Conservation (phyloP, 1,284 basidiomycete genomes). For the Porogramme epimiltina region DNA sequence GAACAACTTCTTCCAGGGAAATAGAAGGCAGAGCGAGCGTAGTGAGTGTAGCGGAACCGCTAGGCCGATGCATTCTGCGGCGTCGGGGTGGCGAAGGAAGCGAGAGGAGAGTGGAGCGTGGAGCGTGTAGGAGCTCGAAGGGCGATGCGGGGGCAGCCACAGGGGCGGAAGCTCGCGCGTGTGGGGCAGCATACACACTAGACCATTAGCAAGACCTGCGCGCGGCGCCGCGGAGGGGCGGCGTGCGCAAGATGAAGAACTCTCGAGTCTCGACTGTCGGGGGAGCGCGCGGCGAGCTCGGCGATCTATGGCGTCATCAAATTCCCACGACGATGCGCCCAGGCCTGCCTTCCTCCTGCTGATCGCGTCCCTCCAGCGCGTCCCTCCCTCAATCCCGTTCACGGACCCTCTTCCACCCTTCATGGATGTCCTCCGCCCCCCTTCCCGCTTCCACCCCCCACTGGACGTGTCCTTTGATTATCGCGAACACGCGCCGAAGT, state of each 20-base stretch:
- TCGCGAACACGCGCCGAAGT: constrained; percentile 27
- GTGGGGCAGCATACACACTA: too few relatives aligned
- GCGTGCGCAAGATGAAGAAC: not conserved
- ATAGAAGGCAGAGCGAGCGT: too few relatives aligned
- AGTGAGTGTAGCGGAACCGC: too few relatives aligned
- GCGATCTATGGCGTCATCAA: constrained; percentile 5
- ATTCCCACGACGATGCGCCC: constrained; percentile 6
- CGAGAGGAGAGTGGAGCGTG: constrained; percentile 1
- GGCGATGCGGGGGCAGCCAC: too few relatives aligned
- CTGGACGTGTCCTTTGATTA: not conserved
- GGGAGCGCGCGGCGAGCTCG: not conserved
- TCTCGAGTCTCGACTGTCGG: not conserved
- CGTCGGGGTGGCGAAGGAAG: too few relatives aligned
- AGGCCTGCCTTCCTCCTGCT: not conserved
- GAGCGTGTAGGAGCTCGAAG: not conserved
- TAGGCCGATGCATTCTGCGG: too few relatives aligned
- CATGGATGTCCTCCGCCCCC: not conserved
- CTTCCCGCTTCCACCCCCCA: not conserved
- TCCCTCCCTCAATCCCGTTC: not conserved
- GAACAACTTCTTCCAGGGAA: too few relatives aligned
- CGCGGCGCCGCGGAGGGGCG: too few relatives aligned
- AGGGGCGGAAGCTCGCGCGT: too few relatives aligned
- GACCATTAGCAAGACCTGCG: too few relatives aligned
- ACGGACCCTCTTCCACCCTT: not conserved
- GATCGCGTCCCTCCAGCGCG: not conserved